Percentiles rank a stretch among this genome's conserved stretches.
phyloP scores from a whole-genome alignment of 208 protist species.

The Kentomonas sorsogonicus region DNA sequence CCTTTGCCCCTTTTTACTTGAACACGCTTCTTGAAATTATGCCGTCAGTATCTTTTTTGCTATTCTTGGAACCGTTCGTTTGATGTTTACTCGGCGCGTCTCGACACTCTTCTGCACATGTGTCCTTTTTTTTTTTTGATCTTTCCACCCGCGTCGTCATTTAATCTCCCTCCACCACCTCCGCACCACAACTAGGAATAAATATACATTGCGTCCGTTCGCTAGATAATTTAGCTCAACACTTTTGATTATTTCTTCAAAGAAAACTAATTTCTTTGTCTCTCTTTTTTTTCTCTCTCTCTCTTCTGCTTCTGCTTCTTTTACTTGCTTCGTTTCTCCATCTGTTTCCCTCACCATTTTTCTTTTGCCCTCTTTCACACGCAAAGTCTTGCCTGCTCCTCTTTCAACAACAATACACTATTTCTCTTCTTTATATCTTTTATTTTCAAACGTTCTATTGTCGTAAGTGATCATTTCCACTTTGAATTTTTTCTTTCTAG shows the following conservation, averaged over 20 bases:
- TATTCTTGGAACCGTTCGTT: too few species aligned
- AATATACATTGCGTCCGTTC: too few species aligned
- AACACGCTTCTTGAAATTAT: too few species aligned
- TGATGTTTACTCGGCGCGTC: too few species aligned
- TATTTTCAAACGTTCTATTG: background rate
- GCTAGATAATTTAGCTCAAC: too few species aligned
- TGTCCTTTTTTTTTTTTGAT: too few species aligned
- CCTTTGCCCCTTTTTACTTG: too few species aligned
- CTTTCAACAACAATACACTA: background rate
- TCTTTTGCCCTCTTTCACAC: background rate
- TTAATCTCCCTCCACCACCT: too few species aligned
- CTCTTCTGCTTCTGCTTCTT: conserved; percentile 5
- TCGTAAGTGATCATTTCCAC: conserved; percentile 10
- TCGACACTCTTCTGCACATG: too few species aligned
- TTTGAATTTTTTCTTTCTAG: conserved; percentile 28
- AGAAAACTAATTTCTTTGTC: conserved; percentile 8
- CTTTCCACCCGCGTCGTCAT: too few species aligned
- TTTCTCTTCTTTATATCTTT: conserved; percentile 14
- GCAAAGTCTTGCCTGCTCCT: background rate
- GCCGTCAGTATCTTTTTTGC: too few species aligned
- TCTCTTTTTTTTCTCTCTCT: conserved; percentile 5
- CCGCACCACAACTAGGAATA: too few species aligned
- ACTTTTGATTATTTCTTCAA: conserved; percentile 17
- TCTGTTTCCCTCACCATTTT: background rate
- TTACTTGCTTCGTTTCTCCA: background rate